Percentiles rank a stretch among this genome's conserved stretches.
Evolutionary conservation across 2,329 filamentous ascomycete genomes (phyloP).

Genomic region (Botryosphaeria agaves): DNA sequence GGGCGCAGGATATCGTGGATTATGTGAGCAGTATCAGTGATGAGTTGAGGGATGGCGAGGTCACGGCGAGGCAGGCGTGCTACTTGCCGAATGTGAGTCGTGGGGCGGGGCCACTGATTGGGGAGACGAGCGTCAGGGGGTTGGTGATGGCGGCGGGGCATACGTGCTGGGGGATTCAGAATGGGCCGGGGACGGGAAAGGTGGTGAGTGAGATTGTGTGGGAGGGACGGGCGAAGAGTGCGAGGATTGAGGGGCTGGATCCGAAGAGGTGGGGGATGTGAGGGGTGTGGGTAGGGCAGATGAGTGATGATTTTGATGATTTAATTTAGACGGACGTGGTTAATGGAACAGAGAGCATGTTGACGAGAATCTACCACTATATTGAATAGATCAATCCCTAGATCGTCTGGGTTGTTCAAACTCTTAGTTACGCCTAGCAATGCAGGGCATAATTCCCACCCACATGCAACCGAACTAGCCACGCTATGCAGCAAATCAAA

Average conservation of each 20-base stretch:
- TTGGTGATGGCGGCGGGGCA: constrained; percentile 76
- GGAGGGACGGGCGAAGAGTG: constrained; percentile 25
- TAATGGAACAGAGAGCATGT: too few relatives aligned
- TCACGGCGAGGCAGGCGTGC: constrained; percentile 72
- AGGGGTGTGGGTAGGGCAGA: constrained; percentile 4
- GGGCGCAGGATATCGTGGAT: constrained; percentile 73
- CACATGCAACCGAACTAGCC: too few relatives aligned
- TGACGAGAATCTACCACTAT: too few relatives aligned
- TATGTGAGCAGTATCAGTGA: constrained; percentile 48
- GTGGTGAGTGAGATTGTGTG: constrained; percentile 28
- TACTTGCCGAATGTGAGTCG: constrained; percentile 64
- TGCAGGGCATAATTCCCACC: too few relatives aligned
- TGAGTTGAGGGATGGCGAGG: constrained; percentile 27
- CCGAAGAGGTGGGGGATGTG: constrained; percentile 14
- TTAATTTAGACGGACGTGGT: too few relatives aligned
- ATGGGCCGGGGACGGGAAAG: constrained; percentile 60
- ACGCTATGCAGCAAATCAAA: too few relatives aligned
- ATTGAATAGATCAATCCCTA: too few relatives aligned
- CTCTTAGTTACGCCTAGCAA: too few relatives aligned
- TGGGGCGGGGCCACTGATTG: constrained; percentile 57
- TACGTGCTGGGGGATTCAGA: constrained; percentile 97
- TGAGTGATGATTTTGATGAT: too few relatives aligned
- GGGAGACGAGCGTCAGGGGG: constrained; percentile 53
- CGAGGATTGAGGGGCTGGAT: constrained; percentile 22
- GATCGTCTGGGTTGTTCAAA: too few relatives aligned